These are phyloP conservation scores for Amylocystis lapponica DNA, from an alignment of 768 basidiomycete genomes.

Conservation along the genomic window DNA sequence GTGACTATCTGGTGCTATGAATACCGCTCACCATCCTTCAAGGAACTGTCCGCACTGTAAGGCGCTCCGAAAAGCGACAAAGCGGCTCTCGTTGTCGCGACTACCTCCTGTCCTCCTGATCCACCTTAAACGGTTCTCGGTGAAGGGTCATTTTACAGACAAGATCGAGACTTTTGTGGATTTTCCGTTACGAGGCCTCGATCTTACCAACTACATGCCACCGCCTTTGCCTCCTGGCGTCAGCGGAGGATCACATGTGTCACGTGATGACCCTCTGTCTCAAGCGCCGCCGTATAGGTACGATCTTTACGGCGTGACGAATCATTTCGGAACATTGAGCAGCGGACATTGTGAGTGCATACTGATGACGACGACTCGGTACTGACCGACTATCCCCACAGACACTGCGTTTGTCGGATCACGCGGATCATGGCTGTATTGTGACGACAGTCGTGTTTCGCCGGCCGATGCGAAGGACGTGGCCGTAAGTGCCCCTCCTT, in stretches of 20 bases:
- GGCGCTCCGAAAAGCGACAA: conserved; percentile 76
- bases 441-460: conserved; percentile 88
- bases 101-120: conserved; percentile 90
- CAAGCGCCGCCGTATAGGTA: conserved; percentile 89
- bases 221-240: conserved; percentile 64
- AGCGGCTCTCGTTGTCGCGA: conserved; percentile 84
- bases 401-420: conserved; percentile 93
- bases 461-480: conserved; percentile 72
- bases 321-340: conserved; percentile 91
- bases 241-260: conserved; percentile 37
- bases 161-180: conserved; percentile 95
- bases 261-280: conserved; percentile 65
- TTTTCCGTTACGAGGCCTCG: conserved; percentile 63
- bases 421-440: conserved; percentile 85
- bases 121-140: conserved; percentile 89
- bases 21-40: background rate
- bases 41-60: conserved; percentile 98
- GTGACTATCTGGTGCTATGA: background rate
- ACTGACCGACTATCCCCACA: conserved; percentile 25
- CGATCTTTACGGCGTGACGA: conserved; percentile 92
- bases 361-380: background rate
- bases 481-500: conserved; percentile 49
- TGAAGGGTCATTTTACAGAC: conserved; percentile 88
- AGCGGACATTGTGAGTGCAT: conserved; percentile 85
- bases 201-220: conserved; percentile 81